Conservation (phyloP, 768 basidiomycete genomes). For the Leccinum broughii region DNA sequence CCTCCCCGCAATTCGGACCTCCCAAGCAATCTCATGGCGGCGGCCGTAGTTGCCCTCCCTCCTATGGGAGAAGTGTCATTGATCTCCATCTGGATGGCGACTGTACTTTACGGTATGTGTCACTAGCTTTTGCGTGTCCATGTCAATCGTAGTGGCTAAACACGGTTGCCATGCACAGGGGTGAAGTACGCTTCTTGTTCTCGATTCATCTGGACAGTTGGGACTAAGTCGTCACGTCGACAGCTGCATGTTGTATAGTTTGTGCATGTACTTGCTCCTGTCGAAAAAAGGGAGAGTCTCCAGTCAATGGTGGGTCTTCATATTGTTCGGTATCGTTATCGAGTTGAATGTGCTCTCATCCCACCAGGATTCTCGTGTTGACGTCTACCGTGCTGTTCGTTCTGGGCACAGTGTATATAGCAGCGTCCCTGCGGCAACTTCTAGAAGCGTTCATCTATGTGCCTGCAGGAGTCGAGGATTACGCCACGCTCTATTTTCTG, state of each 20-base stretch:
- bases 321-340: not conserved
- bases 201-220: not conserved
- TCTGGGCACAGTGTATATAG: conserved; percentile 13
- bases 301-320: conserved; percentile 5
- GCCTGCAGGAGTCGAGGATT: conserved; percentile 6
- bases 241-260: conserved; percentile 15
- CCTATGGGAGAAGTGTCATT: conserved; percentile 16
- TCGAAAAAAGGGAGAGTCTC: not conserved
- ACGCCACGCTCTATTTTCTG: conserved; percentile 14
- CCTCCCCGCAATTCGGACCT: not conserved
- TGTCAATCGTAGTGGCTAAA: not conserved
- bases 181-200: conserved; percentile 8
- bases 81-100: conserved; percentile 19
- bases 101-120: conserved; percentile 19
- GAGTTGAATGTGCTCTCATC: not conserved
- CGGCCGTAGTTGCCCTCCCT: not conserved
- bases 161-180: not conserved
- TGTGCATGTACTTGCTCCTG: conserved; percentile 18
- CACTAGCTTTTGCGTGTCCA: not conserved
- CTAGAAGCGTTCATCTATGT: conserved; percentile 18
- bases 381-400: conserved; percentile 17
- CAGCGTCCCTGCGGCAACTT: conserved; percentile 17
- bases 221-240: not conserved
- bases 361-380: conserved; percentile 12
- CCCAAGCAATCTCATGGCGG: conserved; percentile 8